Base-by-base conservation (phyloP, 2,329 filamentous ascomycete genomes). In the Graphilbum fragrans region DNA sequence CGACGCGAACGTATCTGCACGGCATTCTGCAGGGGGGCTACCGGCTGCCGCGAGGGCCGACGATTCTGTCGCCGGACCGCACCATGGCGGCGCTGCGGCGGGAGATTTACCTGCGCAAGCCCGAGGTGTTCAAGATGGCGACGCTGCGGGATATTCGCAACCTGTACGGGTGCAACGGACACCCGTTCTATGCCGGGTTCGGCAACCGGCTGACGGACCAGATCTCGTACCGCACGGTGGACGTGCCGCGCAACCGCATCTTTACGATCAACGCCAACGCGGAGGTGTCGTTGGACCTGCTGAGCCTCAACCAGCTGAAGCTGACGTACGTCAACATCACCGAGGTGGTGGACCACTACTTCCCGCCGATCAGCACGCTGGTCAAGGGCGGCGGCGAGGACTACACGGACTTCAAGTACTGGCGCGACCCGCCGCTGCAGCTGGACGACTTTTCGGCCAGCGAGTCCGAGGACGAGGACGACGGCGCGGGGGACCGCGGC, bases 91-190 rank as follows among this genome's bases (percentile, higher is more conserved):
- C 92, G 1, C 63, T 98, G 23, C 74, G 92, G 43, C 79, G 92
- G 37, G 92, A 98, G 58, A 77, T 98, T 6, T 98, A 98, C 57
- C 70, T 98, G 21, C 78, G 92, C 41, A 96, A 98, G 59, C 93
- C 92, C 0, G 88, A 98, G 56, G 86, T 98, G 8, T 98, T 98
- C 75, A 98, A 98, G 63, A 98, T 98, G 93, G 87, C 92, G 2
- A 98, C 92, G 48, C 66, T 98, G 18, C 80, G 92, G 33, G 92
- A 98, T 58, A 96, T 98, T 51, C 80, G 88, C 56, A 85, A 81
- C 44, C 70, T 98, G 1, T 98, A 95, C 55, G 80, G 78, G 3
- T 70, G 76, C 0, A 77, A 82, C 21, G 69, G 76, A 34, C 86
- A 80, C 17, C 90, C 92, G 0, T 98, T 98, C 56, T 96, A 94